phyloP scores from a whole-genome alignment of 257 asterid species.

The Fraxinus pennsylvanica region DNA sequence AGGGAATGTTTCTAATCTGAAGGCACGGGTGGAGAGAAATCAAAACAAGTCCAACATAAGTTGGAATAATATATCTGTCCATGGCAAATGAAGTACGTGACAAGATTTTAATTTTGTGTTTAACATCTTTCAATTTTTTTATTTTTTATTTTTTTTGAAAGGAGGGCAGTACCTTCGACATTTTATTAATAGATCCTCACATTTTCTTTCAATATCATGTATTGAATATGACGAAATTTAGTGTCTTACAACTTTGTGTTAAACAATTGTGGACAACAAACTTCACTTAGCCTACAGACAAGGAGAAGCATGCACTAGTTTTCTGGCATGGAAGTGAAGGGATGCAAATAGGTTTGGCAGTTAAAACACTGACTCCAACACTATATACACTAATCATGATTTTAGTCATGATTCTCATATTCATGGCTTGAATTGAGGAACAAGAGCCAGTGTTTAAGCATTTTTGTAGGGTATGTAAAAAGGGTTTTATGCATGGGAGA shows the following conservation, averaged over 20 bases:
- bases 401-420: no score
- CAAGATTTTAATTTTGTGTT: neutral
- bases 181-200: no score
- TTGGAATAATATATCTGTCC: no score
- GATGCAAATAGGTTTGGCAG: constrained; percentile 24
- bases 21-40: no score
- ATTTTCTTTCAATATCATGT: no score
- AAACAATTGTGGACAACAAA: constrained; percentile 7
- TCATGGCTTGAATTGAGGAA: constrained; percentile 44
- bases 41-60: no score
- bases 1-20: no score
- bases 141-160: no score
- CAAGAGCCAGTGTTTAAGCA: constrained; percentile 58
- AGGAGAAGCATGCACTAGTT: constrained; percentile 21
- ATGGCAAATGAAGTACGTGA: no score
- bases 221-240: no score
- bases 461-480: constrained; percentile 84
- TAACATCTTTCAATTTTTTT: no score
- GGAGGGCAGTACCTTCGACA: no score
- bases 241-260: neutral
- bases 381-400: constrained; percentile 11
- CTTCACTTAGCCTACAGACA: constrained; percentile 3
- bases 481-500: constrained; percentile 89
- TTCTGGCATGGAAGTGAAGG: neutral
- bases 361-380: constrained; percentile 32